Conservation (phyloP, 768 basidiomycete genomes). For the Termitomyces sp. region DNA sequence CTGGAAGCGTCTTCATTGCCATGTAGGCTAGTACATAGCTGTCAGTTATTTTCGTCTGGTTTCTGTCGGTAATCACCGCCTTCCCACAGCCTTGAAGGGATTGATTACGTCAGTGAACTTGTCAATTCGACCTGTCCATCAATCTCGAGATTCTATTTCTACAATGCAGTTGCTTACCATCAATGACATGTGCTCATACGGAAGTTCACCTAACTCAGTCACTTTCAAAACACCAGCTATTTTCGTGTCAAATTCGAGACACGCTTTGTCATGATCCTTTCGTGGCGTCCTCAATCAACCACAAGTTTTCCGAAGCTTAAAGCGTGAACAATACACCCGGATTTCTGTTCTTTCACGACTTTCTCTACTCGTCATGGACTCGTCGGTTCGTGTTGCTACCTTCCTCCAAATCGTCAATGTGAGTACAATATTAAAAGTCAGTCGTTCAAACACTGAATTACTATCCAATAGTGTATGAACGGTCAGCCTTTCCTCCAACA, state of each 20-base stretch:
- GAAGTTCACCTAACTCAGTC: not conserved
- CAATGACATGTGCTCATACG: not conserved
- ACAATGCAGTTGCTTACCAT: no score
- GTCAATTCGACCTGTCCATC: not conserved
- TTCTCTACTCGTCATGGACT: not conserved
- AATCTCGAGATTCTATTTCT: not conserved
- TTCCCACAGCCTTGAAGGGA: not conserved
- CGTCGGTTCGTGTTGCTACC: not conserved
- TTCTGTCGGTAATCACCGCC: not conserved
- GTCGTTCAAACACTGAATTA: not conserved
- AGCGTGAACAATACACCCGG: not conserved
- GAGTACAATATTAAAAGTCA: not conserved
- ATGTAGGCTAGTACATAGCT: not conserved
- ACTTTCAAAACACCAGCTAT: not conserved
- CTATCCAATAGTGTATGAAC: not conserved
- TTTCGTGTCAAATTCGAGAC: not conserved
- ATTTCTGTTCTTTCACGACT: not conserved
- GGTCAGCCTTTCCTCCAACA: not conserved
- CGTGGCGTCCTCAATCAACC: not conserved
- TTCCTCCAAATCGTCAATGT: conserved; percentile 1
- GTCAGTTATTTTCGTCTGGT: not conserved
- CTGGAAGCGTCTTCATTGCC: no score
- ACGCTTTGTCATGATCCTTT: not conserved
- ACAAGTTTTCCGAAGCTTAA: no score
- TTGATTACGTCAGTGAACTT: not conserved